Evolutionary conservation across 257 asterid genomes (phyloP).

Genomic region (Petunia secreta): DNA sequence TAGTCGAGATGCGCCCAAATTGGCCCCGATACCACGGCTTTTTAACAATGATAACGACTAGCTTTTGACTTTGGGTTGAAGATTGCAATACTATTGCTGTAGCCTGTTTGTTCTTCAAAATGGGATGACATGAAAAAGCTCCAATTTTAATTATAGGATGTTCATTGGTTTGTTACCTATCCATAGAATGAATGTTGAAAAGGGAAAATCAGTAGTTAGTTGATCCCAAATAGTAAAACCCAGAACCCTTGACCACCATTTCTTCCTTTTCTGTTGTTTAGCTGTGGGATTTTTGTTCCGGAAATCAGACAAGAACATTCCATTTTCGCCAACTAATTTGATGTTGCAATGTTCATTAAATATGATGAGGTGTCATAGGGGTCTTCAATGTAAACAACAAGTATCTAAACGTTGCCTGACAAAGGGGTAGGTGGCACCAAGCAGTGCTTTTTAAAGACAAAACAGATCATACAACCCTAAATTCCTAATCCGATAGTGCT

Average conservation of each 20-base stretch:
- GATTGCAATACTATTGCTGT: not conserved
- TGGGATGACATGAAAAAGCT: not conserved
- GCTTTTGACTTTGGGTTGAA: not conserved
- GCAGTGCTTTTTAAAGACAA: no score
- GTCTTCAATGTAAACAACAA: not conserved
- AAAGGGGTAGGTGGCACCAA: no score
- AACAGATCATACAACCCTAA: no score
- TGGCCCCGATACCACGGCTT: no score
- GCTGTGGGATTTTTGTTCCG: not conserved
- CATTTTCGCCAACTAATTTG: not conserved
- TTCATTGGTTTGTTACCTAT: not conserved
- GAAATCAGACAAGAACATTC: not conserved
- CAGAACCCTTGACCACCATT: not conserved
- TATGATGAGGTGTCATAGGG: not conserved
- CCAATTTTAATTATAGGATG: not conserved
- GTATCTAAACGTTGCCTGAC: no score
- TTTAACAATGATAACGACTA: no score
- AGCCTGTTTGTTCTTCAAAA: not conserved
- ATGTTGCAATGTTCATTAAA: not conserved
- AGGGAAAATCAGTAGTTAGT: not conserved
- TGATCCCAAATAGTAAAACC: not conserved
- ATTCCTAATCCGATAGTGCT: not conserved
- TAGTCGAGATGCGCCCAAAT: no score
- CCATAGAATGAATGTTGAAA: not conserved
- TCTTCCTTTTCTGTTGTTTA: not conserved